These are phyloP conservation scores for Apiospora malaysiana DNA, from an alignment of 2,329 filamentous ascomycete genomes.

Conservation along the genomic window DNA sequence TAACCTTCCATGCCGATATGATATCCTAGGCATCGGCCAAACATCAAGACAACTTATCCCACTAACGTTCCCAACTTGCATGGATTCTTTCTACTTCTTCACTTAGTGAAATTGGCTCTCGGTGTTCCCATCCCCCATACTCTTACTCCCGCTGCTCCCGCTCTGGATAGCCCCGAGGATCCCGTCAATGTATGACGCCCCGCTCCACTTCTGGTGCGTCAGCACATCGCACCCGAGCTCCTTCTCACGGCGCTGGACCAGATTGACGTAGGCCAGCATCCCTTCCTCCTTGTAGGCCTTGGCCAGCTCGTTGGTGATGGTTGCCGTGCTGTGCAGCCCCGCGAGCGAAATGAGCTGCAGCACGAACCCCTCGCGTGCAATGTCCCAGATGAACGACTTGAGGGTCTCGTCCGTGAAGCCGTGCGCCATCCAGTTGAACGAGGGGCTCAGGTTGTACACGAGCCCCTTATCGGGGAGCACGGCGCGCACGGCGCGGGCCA, in stretches of 20 bases:
- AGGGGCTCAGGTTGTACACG: slow-evolving; percentile 95
- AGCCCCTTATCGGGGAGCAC: slow-evolving; percentile 80
- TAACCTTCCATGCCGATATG: not conserved
- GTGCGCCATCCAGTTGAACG: slow-evolving; percentile 98
- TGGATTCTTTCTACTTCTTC: not conserved
- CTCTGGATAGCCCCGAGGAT: slow-evolving; percentile 90
- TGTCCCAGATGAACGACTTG: slow-evolving; percentile 94
- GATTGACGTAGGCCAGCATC: slow-evolving; percentile 96
- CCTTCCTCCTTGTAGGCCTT: slow-evolving; percentile 85
- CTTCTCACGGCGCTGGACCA: slow-evolving; percentile 90
- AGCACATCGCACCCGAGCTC: slow-evolving; percentile 90
- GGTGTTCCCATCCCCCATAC: slow-evolving; percentile 94
- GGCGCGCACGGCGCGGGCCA: slow-evolving; percentile 77
- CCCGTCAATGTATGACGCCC: slow-evolving; percentile 78
- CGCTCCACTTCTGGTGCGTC: slow-evolving; percentile 89
- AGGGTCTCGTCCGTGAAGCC: slow-evolving; percentile 85
- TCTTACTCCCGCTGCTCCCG: slow-evolving; percentile 85
- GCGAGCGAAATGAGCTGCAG: slow-evolving; percentile 72
- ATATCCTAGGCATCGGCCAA: not conserved
- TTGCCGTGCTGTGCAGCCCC: slow-evolving; percentile 69
- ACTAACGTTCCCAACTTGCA: not conserved
- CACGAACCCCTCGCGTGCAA: slow-evolving; percentile 84
- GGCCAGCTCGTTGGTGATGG: slow-evolving; percentile 75
- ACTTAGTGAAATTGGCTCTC: slow-evolving; percentile 67
- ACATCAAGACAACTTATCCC: not conserved